Conservation (phyloP, 495 filamentous ascomycete genomes). For the Paragyromitra xinjiangensis region DNA sequence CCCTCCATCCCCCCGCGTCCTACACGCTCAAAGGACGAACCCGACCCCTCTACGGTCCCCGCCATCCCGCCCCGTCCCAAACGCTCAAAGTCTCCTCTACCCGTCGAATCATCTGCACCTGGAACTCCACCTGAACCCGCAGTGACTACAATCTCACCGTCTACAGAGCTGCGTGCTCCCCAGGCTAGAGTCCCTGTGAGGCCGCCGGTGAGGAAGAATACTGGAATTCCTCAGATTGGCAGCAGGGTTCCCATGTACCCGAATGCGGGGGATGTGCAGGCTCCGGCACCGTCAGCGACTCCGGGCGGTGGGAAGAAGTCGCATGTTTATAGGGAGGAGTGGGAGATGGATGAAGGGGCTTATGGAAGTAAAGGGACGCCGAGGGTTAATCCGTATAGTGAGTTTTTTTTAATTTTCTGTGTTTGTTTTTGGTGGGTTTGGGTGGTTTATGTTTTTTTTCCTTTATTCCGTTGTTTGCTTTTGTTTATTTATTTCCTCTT, state of each 20-base stretch:
- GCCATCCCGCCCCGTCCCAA: slow-evolving; percentile 50
- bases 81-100: slow-evolving; percentile 43
- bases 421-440: background rate
- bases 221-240: slow-evolving; percentile 89
- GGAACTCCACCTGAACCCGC: slow-evolving; percentile 28
- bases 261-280: slow-evolving; percentile 95
- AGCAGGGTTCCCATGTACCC: slow-evolving; percentile 91
- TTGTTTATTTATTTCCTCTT: background rate
- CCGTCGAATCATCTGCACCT: background rate
- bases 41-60: slow-evolving; percentile 14
- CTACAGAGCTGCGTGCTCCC: slow-evolving; percentile 51
- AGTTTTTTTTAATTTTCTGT: slow-evolving; percentile 12
- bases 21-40: slow-evolving; percentile 60
- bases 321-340: slow-evolving; percentile 56
- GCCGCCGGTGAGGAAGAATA: slow-evolving; percentile 50
- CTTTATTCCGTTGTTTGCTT: slow-evolving; percentile 4
- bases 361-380: slow-evolving; percentile 52
- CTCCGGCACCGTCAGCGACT: slow-evolving; percentile 82
- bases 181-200: slow-evolving; percentile 63
- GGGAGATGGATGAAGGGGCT: slow-evolving; percentile 57
- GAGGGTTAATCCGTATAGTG: slow-evolving; percentile 53
- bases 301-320: slow-evolving; percentile 77
- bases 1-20: slow-evolving; percentile 73
- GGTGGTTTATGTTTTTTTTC: slow-evolving; percentile 14
- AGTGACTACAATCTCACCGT: slow-evolving; percentile 39